Percentiles rank a stretch among this genome's conserved stretches.
phyloP scores from a whole-genome alignment of 1,284 basidiomycete species.

The Sporisorium sorghi region DNA sequence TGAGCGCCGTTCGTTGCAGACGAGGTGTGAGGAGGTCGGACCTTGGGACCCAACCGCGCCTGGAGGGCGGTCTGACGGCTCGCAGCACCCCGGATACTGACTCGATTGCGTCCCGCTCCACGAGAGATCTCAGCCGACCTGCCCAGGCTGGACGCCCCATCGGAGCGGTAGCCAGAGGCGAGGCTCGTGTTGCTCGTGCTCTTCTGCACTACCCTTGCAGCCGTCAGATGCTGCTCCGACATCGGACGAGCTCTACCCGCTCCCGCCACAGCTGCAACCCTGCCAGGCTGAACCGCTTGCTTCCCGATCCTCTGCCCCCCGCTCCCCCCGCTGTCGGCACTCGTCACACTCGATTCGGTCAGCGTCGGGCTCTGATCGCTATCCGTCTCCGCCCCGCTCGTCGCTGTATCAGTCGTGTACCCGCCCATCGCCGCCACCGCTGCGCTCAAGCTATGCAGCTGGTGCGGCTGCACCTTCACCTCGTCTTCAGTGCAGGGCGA shows the following conservation, averaged over 20 bases:
- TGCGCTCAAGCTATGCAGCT: conserved; percentile 43
- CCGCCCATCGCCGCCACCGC: conserved; percentile 45
- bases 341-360: conserved; percentile 46
- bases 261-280: too few relatives aligned
- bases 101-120: conserved; percentile 29
- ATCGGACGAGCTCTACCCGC: not conserved
- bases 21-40: not conserved
- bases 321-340: too few relatives aligned
- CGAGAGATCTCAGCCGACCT: conserved; percentile 53
- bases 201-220: conserved; percentile 19
- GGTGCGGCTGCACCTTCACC: conserved; percentile 35
- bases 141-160: conserved; percentile 49
- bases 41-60: conserved; percentile 26
- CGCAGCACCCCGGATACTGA: conserved; percentile 27
- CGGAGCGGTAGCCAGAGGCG: conserved; percentile 36
- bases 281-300: too few relatives aligned
- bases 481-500: conserved; percentile 26
- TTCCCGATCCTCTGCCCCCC: too few relatives aligned
- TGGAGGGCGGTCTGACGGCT: conserved; percentile 29
- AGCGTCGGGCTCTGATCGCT: conserved; percentile 37
- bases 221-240: conserved; percentile 12
- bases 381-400: conserved; percentile 36
- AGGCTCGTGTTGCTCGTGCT: conserved; percentile 44
- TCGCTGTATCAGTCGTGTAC: conserved; percentile 36
- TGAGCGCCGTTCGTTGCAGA: not conserved